Evolutionary conservation across 176 grass and related monocot genomes (phyloP), one percentile per base, ranked within the genome.

Genomic region (Otatea glauca): DNA sequence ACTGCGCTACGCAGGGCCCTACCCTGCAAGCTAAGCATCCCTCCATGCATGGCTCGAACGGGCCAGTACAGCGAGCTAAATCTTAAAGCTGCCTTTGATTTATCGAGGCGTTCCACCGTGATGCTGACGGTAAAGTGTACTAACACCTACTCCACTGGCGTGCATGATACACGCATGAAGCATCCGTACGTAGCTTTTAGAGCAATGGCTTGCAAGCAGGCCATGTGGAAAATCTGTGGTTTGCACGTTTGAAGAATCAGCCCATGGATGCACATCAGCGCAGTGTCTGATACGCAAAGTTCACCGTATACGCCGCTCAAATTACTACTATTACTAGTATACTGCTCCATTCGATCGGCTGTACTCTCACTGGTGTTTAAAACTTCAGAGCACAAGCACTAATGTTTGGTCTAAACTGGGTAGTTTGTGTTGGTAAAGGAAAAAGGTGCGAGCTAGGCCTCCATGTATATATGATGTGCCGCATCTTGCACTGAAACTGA

Each of bases 401-500:
- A 25, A 24, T 3, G 13, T 5, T 25, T 55, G 72, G 21, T 24
- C 15, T 72, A 35, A 62, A 65, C 5, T 7, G 39, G 15, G 5
- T 29, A 29, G 29, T 34, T 25, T 14, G 35, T 20, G 11, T 14
- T 47, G 5, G 49, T 65, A 53, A 54, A 21, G 2, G 2, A 29
- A 29, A 29, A 29, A 29, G 29, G 29, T 29, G 29, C 29, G 29
- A 29, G n/a, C n/a, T n/a, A n/a, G 29, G 29, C 29, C 29, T 29
- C 29, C 29, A 29, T 29, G 29, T 29, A 29, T 29, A 1, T 29
- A 29, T 29, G 29, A 29, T 29, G 29, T 29, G 29, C 29, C 29
- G 29, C 29, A 29, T 29, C 29, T 64, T 42, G 58, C 73, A 60
- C 73, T 73, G 49, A 79, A 79, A 37, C 27, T 81, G 54, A 77